Evolutionary conservation across 2,329 filamentous ascomycete genomes (phyloP).

Genomic region (Cladosporium sp.): DNA sequence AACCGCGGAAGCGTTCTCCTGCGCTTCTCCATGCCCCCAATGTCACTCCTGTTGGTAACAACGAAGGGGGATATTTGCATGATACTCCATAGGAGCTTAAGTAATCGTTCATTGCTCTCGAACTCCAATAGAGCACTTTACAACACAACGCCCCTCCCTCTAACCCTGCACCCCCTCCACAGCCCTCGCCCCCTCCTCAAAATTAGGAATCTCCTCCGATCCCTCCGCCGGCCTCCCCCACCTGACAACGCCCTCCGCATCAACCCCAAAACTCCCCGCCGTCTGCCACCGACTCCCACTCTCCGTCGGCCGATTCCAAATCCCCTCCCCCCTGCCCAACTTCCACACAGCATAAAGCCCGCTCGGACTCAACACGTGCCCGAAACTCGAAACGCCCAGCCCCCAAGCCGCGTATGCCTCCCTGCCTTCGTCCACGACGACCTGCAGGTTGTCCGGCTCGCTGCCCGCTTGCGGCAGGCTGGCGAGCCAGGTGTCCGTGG

Average conservation of each 20-base stretch:
- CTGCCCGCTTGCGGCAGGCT: constrained; percentile 43
- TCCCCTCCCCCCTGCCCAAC: constrained; percentile 62
- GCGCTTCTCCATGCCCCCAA: no score
- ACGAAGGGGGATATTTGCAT: no score
- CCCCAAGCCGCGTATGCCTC: constrained; percentile 66
- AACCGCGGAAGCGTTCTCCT: not conserved
- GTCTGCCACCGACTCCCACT: constrained; percentile 70
- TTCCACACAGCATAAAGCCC: constrained; percentile 59
- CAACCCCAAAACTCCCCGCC: constrained; percentile 64
- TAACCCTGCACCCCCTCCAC: not conserved
- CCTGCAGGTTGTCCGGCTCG: constrained; percentile 57
- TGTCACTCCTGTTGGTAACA: no score
- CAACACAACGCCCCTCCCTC: not conserved
- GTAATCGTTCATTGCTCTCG: not conserved
- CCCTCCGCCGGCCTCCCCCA: constrained; percentile 43
- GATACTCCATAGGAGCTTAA: no score
- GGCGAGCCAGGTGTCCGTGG: constrained; percentile 60
- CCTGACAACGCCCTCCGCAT: constrained; percentile 52
- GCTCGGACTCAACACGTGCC: constrained; percentile 62
- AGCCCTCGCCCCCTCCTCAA: constrained; percentile 13
- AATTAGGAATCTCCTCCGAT: constrained; percentile 27
- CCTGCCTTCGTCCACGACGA: constrained; percentile 62
- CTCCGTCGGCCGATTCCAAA: constrained; percentile 65
- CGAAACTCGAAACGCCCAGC: constrained; percentile 59
- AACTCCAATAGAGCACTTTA: not conserved